A percentile compares a stretch with the other conserved stretches of the same genome.
phyloP scores from a whole-genome alignment of 176 grass and related monocot genomes.

The Puccinellia tenuiflora region DNA sequence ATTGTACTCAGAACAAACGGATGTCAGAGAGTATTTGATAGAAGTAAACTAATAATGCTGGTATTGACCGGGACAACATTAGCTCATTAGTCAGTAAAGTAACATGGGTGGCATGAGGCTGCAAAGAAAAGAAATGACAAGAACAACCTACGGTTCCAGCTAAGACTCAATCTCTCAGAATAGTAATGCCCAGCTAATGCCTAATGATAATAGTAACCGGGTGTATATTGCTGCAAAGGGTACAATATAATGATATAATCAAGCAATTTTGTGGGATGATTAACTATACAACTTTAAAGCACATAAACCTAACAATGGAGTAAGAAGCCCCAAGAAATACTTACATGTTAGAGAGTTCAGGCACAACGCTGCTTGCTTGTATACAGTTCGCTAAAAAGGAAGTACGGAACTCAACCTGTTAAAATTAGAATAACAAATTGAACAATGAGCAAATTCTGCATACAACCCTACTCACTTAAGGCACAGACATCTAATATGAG shows the following conservation, averaged over 20 bases:
- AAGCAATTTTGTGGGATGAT: not conserved
- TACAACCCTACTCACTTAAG: not conserved
- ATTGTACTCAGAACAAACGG: slow-evolving; percentile 12
- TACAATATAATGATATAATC: not conserved
- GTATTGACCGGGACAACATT: slow-evolving; percentile 13
- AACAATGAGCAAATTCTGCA: slow-evolving; percentile 12
- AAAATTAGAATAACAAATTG: slow-evolving; percentile 15
- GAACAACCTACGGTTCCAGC: not conserved
- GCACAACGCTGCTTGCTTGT: slow-evolving; percentile 66
- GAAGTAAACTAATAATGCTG: not conserved
- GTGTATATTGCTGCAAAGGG: not conserved
- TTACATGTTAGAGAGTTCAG: slow-evolving; percentile 85
- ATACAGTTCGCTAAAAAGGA: slow-evolving; percentile 72
- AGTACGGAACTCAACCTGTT: slow-evolving; percentile 88
- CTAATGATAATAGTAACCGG: not conserved
- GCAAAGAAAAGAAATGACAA: not conserved
- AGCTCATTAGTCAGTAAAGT: slow-evolving; percentile 6
- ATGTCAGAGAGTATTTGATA: not conserved
- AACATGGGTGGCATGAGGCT: not conserved
- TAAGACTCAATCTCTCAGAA: not conserved
- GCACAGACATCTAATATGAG: not conserved
- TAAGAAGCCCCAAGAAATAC: slow-evolving; percentile 20
- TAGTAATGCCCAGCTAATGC: not conserved
- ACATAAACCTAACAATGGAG: not conserved
- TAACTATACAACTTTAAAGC: not conserved